A percentile compares a stretch with the other conserved stretches of the same genome.
phyloP scores from a whole-genome alignment of 306 rosid genomes.

The Cyclanthera cordifolia region DNA sequence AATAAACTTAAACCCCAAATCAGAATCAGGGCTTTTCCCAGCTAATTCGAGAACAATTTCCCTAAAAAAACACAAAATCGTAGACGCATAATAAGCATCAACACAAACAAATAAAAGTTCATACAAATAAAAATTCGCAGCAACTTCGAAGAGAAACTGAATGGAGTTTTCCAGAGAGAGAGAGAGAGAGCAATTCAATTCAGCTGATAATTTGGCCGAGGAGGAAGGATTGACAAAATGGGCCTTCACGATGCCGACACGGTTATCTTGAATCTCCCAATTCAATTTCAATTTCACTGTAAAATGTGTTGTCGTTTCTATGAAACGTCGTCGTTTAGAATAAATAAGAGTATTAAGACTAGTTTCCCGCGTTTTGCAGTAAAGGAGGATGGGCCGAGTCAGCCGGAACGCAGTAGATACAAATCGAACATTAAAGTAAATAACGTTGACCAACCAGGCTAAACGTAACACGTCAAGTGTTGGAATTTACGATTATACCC shows the following conservation, averaged over 20 bases:
- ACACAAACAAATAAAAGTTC: not conserved
- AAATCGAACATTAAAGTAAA: not conserved
- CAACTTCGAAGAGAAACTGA: not conserved
- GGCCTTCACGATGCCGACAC: slow-evolving; percentile 1
- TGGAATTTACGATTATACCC: not conserved
- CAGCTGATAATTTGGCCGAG: not conserved
- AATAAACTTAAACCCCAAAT: not conserved
- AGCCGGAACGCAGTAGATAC: not conserved
- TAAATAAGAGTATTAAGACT: too few species aligned
- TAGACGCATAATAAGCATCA: not conserved
- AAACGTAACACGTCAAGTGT: not conserved
- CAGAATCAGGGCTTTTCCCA: not conserved
- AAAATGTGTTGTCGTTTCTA: not conserved
- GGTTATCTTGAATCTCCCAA: not conserved
- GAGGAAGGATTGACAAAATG: not conserved
- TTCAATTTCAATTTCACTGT: too few species aligned
- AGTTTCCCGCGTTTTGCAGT: slow-evolving; percentile 3
- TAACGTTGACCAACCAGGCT: not conserved
- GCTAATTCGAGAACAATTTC: not conserved
- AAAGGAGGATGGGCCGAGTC: slow-evolving; percentile 9
- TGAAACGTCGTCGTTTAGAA: not conserved
- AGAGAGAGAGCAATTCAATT: not conserved
- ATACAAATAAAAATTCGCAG: not conserved
- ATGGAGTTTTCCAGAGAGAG: not conserved
- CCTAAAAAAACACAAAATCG: not conserved